Evolutionary conservation across 805 yeast species (phyloP).

Genomic region (Yarrowia sp.): DNA sequence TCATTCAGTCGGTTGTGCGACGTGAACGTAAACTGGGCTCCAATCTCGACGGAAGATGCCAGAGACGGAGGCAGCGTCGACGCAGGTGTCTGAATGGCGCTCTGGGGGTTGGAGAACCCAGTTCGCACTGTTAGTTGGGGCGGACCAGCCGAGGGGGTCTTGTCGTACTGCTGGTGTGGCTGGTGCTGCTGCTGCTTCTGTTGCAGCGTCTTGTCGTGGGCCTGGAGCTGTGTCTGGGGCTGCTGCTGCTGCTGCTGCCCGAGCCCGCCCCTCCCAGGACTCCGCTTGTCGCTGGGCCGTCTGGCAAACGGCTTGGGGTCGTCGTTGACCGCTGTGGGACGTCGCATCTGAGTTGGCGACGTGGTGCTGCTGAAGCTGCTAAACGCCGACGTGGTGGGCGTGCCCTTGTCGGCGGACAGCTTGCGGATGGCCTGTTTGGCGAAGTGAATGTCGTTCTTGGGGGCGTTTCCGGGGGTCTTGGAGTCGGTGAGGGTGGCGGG

Average conservation of each 20-base stretch:
- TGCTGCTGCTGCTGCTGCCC: not conserved
- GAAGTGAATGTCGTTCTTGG: constrained; percentile 10
- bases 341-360: constrained; percentile 20
- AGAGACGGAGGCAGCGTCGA: constrained; percentile 34
- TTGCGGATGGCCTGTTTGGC: constrained; percentile 24
- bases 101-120: constrained; percentile 35
- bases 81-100: constrained; percentile 40
- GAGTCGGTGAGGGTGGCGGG: constrained; percentile 7
- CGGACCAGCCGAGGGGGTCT: constrained; percentile 32
- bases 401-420: constrained; percentile 4
- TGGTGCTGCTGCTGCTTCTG: constrained; percentile 3
- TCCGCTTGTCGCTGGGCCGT: not conserved
- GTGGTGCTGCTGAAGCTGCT: not conserved
- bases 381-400: constrained; percentile 18
- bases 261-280: not conserved
- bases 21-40: constrained; percentile 36
- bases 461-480: not conserved
- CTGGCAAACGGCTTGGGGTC: constrained; percentile 25
- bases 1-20: constrained; percentile 24
- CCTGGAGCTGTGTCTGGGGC: not conserved
- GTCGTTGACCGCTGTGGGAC: constrained; percentile 7
- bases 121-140: constrained; percentile 32
- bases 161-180: not conserved
- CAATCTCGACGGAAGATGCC: constrained; percentile 36
- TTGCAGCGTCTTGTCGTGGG: not conserved